Conservation (phyloP, 108 stramenopile species). For the Fistulifera pelliculosa region DNA sequence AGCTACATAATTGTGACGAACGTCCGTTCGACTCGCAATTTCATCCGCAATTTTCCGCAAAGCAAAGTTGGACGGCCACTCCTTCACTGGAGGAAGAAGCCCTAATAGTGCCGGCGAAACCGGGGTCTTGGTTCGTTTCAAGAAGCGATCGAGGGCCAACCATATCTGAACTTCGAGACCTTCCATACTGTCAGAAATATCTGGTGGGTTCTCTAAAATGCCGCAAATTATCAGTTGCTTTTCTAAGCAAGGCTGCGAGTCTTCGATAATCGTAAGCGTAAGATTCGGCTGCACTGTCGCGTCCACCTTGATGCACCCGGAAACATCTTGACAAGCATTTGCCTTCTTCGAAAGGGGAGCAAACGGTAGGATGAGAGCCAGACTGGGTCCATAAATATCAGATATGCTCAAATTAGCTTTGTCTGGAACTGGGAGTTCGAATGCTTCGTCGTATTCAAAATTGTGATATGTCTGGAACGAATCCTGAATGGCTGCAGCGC, state of each 20-base stretch:
- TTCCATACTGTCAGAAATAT: conserved; percentile 15
- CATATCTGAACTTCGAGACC: conserved; percentile 52
- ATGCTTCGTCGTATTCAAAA: conserved; percentile 56
- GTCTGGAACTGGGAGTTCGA: conserved; percentile 26
- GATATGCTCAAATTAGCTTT: conserved; percentile 22
- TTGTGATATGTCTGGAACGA: conserved; percentile 45
- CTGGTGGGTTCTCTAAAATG: conserved; percentile 23
- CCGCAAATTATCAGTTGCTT: conserved; percentile 29
- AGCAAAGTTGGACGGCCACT: conserved; percentile 21
- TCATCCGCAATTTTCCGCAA: conserved; percentile 12
- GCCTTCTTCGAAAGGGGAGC: conserved; percentile 35
- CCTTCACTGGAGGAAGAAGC: conserved; percentile 38
- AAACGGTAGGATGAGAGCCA: conserved; percentile 46
- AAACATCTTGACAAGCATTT: not conserved
- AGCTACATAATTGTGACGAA: conserved; percentile 16
- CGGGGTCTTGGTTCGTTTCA: conserved; percentile 23
- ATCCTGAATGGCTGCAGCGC: conserved; percentile 37
- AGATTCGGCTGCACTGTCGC: not conserved
- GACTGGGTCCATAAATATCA: conserved; percentile 40
- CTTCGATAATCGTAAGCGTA: not conserved
- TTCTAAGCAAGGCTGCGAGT: conserved; percentile 26
- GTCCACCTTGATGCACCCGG: not conserved
- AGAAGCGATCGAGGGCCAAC: conserved; percentile 47
- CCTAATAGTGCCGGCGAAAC: conserved; percentile 37
- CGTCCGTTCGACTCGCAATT: not conserved